Conservation (phyloP, 2,329 filamentous ascomycete species). For the Bipolaris bicolor region DNA sequence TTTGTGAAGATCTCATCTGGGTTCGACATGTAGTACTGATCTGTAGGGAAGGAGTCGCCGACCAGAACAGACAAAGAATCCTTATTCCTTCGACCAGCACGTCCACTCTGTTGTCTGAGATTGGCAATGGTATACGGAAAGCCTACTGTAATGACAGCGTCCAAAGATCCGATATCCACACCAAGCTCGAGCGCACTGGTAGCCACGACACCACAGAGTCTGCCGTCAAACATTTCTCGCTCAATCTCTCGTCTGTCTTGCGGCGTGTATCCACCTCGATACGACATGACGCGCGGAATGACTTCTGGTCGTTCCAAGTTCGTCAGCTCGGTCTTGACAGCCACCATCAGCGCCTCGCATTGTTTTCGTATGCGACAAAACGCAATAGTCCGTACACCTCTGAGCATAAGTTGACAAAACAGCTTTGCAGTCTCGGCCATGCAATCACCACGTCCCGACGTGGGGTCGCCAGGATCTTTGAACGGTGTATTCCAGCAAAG, state of each 20-base stretch:
- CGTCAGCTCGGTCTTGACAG: constrained; percentile 78
- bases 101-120: constrained; percentile 89
- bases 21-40: constrained; percentile 97
- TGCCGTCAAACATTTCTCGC: constrained; percentile 95
- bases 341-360: constrained; percentile 82
- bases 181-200: constrained; percentile 93
- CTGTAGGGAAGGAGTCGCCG: constrained; percentile 85
- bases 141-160: constrained; percentile 91
- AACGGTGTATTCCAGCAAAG: constrained; percentile 97
- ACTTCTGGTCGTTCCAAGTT: constrained; percentile 76
- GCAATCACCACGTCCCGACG: constrained; percentile 82
- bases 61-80: constrained; percentile 91
- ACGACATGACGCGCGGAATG: constrained; percentile 85
- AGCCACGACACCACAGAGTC: constrained; percentile 88
- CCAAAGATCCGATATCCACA: constrained; percentile 91
- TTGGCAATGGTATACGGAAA: constrained; percentile 97
- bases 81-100: constrained; percentile 84
- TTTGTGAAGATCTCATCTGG: constrained; percentile 92
- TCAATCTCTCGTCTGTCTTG: constrained; percentile 90
- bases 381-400: constrained; percentile 89
- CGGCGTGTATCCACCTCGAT: constrained; percentile 91
- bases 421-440: constrained; percentile 86
- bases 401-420: constrained; percentile 86
- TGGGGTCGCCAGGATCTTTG: constrained; percentile 85
- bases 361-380: constrained; percentile 89